Evolutionary conservation across 148 eudicot species (phyloP), one percentile per base, ranked within the genome.

Genomic region (Amaranthus hypochondriacus): DNA sequence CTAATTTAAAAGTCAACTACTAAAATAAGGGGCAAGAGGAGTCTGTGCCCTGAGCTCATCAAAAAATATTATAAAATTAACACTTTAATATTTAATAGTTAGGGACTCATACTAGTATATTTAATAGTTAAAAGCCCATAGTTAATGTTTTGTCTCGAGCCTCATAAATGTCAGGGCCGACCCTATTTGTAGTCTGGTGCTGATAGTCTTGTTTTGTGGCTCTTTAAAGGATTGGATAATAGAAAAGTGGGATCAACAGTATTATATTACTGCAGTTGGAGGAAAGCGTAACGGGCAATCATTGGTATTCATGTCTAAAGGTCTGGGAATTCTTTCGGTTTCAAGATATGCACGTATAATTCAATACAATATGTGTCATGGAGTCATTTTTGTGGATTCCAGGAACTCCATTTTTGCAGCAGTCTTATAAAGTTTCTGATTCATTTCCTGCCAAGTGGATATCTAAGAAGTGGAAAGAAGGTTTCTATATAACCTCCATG

Each of bases 401-500:
- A 94, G 98, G 98, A 60, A 88, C 96, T 52, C 87, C 71, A 64
- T 94, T 84, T 79, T 47, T 81, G 42, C 98, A 94, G 76, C 98
- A 94, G 83, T 94, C 98, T 6, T 94, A 94, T 76, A 94, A 94
- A 91, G 97, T 94, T 49, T 87, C 96, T 52, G 98, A 91, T 15
- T 85, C 96, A 4, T 94, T 94, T 82, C 98, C 98, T 15, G 91
- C 83, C 76, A 94, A 94, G 79, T 94, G 96, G 98, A 94, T 94
- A 70, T 84, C 84, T 69, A 89, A 91, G 75, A 94, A 94, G 75
- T 94, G 98, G 97, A 89, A 83, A 73, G 98, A 94, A 77, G 97
- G 97, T 6, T 94, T 94, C 65, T 81, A 82, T 74, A 90, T 91
- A 42, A 94, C 98, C 73, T 75, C 97, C 63, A 94, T 94, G 98